Percentiles rank a stretch among this genome's conserved stretches.
Evolutionary conservation across 2,329 filamentous ascomycete genomes (phyloP).

Genomic region (Sclerotinia nivalis): DNA sequence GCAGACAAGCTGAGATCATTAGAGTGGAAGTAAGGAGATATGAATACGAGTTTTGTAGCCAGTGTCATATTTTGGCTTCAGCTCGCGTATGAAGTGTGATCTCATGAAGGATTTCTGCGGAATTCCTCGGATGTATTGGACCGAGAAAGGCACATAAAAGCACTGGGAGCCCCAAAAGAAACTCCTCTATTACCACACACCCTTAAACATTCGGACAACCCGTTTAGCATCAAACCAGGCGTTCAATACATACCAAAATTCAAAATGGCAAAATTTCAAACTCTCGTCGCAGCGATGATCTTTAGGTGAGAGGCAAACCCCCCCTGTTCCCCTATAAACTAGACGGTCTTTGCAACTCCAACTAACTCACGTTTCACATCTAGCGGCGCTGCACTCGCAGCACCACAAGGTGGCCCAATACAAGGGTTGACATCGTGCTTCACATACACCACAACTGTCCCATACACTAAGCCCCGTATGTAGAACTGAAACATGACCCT

Average conservation of each 20-base stretch:
- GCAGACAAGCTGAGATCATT: not conserved
- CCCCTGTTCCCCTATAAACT: too few species aligned
- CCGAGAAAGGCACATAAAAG: not conserved
- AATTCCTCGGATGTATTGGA: not conserved
- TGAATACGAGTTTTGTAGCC: constrained; percentile 9
- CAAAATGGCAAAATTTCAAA: constrained; percentile 16
- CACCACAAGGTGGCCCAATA: constrained; percentile 22
- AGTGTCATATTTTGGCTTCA: constrained; percentile 9
- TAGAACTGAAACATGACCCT: not conserved
- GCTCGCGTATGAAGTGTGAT: constrained; percentile 2
- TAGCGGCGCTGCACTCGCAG: constrained; percentile 24
- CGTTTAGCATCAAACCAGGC: not conserved
- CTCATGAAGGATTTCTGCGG: not conserved
- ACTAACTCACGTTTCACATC: not conserved
- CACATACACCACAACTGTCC: constrained; percentile 17
- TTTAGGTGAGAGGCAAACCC: not conserved
- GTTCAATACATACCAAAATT: not conserved
- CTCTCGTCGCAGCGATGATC: not conserved
- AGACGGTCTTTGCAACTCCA: not conserved
- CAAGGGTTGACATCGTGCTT: constrained; percentile 26
- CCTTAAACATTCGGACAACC: not conserved
- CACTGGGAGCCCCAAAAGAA: not conserved
- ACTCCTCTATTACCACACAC: not conserved
- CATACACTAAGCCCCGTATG: constrained; percentile 5
- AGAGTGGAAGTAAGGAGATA: constrained; percentile 2